Percentiles rank a stretch among this genome's conserved stretches.
Conservation (phyloP, 495 filamentous ascomycete genomes). For the Penicillium malachiteum region DNA sequence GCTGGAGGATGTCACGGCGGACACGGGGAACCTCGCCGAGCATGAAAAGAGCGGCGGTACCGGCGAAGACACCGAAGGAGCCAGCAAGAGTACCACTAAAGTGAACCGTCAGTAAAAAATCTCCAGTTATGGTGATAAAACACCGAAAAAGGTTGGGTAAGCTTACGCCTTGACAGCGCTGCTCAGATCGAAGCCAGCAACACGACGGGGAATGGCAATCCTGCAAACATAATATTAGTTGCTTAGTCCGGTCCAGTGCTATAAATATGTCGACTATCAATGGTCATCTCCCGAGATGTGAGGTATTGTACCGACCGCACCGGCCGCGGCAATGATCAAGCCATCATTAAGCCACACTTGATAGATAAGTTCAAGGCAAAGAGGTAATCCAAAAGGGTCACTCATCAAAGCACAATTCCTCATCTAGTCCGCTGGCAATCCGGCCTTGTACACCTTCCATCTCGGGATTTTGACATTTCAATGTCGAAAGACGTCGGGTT, state of each 20-base stretch:
- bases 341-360: background rate
- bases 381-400: background rate
- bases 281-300: background rate
- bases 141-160: background rate
- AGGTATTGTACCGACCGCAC: background rate
- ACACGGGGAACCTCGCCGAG: slow-evolving; percentile 69
- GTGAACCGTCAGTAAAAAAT: slow-evolving; percentile 8
- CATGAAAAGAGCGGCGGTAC: slow-evolving; percentile 67
- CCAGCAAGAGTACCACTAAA: slow-evolving; percentile 53
- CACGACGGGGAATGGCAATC: slow-evolving; percentile 49
- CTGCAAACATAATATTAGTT: slow-evolving; percentile 33
- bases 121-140: background rate
- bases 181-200: slow-evolving; percentile 50
- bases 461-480: background rate
- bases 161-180: slow-evolving; percentile 52
- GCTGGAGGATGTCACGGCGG: slow-evolving; percentile 62
- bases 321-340: background rate
- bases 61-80: slow-evolving; percentile 60
- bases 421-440: background rate
- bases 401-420: background rate
- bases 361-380: no score
- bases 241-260: background rate
- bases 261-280: no score
- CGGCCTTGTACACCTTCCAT: background rate
- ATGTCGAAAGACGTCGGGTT: background rate